These are phyloP conservation scores for Chamaenerion angustifolium DNA, from an alignment of 345 rosid species.

Conservation along the genomic window DNA sequence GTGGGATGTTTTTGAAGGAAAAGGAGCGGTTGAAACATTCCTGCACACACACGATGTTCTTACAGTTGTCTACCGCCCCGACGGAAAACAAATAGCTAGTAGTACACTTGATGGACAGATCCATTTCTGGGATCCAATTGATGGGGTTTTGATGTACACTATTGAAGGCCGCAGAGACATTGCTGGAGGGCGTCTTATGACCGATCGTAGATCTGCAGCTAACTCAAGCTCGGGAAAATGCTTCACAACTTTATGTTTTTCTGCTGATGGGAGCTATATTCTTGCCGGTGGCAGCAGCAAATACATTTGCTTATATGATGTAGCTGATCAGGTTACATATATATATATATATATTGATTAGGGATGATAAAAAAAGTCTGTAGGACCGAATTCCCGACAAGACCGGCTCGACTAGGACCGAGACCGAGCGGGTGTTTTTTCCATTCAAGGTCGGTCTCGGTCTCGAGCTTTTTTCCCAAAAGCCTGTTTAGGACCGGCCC, in stretches of 20 bases:
- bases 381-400: too few species aligned
- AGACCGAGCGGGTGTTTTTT: too few species aligned
- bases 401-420: too few species aligned
- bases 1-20: conserved; percentile 94
- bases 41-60: conserved; percentile 86
- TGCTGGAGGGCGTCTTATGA: conserved; percentile 83
- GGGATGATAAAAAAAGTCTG: too few species aligned
- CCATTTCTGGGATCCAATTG: conserved; percentile 92
- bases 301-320: conserved; percentile 92
- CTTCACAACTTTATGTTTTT: conserved; percentile 79
- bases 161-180: conserved; percentile 97
- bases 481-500: too few species aligned
- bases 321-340: conserved; percentile 75
- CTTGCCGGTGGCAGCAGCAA: conserved; percentile 94
- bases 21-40: conserved; percentile 78
- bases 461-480: too few species aligned
- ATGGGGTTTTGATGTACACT: conserved; percentile 78
- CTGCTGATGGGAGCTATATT: conserved; percentile 92
- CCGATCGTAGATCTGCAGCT: conserved; percentile 86
- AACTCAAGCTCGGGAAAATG: conserved; percentile 92
- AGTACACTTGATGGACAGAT: conserved; percentile 91
- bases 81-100: conserved; percentile 84
- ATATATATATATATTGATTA: not conserved
- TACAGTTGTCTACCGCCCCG: conserved; percentile 81
- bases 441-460: too few species aligned